Evolutionary conservation across 345 rosid species (phyloP).

Genomic region (Syzygium aromaticum): DNA sequence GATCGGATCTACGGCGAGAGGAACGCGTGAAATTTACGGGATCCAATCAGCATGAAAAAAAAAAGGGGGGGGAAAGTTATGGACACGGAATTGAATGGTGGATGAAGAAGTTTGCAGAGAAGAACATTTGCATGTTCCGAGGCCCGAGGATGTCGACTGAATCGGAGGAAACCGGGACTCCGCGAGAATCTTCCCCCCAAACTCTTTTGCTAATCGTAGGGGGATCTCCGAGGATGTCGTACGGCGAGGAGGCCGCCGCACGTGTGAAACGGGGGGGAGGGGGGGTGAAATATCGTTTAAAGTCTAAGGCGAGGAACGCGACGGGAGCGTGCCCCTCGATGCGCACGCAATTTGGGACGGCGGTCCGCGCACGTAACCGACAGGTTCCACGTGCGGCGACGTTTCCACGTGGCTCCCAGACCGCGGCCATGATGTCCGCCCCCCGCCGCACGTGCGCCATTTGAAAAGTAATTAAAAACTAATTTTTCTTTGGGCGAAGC

Average conservation of each 20-base stretch:
- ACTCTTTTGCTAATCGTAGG: no score
- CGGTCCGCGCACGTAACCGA: background rate
- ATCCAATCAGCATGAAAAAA: no score
- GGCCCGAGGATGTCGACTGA: background rate
- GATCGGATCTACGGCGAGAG: no score
- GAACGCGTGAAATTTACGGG: no score
- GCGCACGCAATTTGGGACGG: background rate
- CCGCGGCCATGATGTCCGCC: background rate
- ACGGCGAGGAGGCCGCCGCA: background rate
- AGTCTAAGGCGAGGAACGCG: background rate
- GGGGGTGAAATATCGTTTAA: background rate
- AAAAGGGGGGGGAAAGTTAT: no score
- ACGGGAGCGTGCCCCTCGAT: background rate
- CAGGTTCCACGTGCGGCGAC: background rate
- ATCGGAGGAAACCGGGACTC: no score
- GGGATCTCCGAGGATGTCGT: background rate
- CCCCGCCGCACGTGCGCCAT: background rate
- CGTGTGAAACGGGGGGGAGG: background rate
- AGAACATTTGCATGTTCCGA: background rate
- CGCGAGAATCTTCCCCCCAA: no score
- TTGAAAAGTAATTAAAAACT: no score
- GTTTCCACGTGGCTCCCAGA: background rate
- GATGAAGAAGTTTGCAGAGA: no score
- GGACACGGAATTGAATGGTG: background rate
- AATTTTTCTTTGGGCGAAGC: background rate